phyloP scores from a whole-genome alignment of 2,329 filamentous ascomycete species.

The Fusarium stilboides region DNA sequence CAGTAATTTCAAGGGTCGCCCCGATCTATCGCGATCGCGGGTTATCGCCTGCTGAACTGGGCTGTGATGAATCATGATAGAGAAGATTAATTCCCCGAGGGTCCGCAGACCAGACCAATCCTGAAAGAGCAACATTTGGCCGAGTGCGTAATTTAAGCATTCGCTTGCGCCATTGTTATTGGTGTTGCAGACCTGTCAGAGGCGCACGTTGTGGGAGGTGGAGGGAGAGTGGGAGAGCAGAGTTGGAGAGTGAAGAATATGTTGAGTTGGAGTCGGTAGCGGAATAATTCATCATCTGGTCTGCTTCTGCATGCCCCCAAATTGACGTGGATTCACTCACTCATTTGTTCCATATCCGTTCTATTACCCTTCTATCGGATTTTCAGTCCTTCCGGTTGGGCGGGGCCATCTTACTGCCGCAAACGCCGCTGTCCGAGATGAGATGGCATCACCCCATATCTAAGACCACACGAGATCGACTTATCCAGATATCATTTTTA shows the following conservation, averaged over 20 bases:
- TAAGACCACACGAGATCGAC: constrained; percentile 15
- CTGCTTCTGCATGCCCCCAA: constrained; percentile 11
- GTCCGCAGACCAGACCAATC: constrained; percentile 20
- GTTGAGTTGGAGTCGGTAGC: background rate
- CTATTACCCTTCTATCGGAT: constrained; percentile 27
- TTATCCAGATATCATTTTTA: background rate
- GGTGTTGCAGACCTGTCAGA: background rate
- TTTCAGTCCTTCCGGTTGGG: constrained; percentile 17
- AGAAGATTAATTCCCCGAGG: constrained; percentile 12
- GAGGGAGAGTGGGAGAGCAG: background rate
- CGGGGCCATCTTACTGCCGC: too few species aligned
- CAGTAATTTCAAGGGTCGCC: constrained; percentile 23
- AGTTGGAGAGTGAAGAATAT: background rate
- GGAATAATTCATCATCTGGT: background rate
- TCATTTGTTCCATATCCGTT: constrained; percentile 20
- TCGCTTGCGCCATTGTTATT: constrained; percentile 38
- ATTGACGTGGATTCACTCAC: constrained; percentile 28
- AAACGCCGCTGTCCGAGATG: background rate
- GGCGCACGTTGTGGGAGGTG: background rate
- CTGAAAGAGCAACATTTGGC: constrained; percentile 10
- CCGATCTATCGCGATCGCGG: constrained; percentile 37
- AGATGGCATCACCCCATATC: constrained; percentile 36
- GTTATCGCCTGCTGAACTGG: constrained; percentile 17
- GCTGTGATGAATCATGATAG: constrained; percentile 44
- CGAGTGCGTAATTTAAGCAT: constrained; percentile 40